Base-by-base conservation (phyloP, 495 filamentous ascomycete genomes). In the Chlorociboria aeruginascens region DNA sequence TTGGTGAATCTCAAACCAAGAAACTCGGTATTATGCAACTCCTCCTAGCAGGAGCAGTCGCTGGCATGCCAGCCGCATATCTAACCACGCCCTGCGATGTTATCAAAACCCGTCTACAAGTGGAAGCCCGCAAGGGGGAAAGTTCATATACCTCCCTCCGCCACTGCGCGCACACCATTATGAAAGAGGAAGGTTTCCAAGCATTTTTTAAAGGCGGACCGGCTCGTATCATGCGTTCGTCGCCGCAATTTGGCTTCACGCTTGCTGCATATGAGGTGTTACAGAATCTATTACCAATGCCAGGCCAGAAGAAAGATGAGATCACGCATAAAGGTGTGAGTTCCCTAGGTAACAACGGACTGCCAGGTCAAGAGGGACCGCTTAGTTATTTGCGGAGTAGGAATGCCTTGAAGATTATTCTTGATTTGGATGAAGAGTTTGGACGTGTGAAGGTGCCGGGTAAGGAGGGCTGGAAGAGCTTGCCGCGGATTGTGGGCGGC, bases 161-260 rank as follows among this genome's bases (percentile, higher is more conserved):
- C 35, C 89, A 98, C 65, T 86, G 82, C 40, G 93, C 92, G 12
- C 63, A 61, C 17, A 89, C 85, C 9, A 83, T 98, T 49, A 83
- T 71, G 67, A 78, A 81, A 65, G 84, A 97, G 60, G 92, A 98
- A 63, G 92, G 92, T 12, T 86, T 95, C 71, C 75, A 75, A 54
- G 92, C 92, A 36, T 98, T 97, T 76, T 98, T 95, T 80, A 97
- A 97, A 68, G 92, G 92, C 49, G 92, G 92, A 0, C 89, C 92
- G 6, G 92, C 92, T 11, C 86, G 92, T 70, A 89, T 98, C 54
- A 50, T 97, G 58, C 81, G 92, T 54, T 94, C 86, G 3, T 95
- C 89, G 0, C 92, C 92, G 16, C 92, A 98, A 60, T 98, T 98
- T 67, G 92, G 92, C 48, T 97, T 95, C 69, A 98, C 92, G 2